Percentiles rank a stretch among this genome's conserved stretches.
These are phyloP conservation scores for Cladophialophora carrionii DNA, from an alignment of 2,329 filamentous ascomycete species.

Conservation along the genomic window DNA sequence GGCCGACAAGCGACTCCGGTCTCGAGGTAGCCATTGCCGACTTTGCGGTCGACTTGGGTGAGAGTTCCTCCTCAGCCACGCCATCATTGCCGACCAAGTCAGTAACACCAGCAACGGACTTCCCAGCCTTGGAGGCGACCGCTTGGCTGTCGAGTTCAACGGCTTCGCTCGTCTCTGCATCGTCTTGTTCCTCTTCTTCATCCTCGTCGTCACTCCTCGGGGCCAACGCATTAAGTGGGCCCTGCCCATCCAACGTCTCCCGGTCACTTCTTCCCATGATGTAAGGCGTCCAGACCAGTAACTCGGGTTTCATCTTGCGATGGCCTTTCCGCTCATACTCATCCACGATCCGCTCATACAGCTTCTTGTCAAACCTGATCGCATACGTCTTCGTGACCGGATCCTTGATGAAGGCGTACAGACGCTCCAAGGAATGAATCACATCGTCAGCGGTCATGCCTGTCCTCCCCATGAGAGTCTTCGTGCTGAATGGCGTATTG, in stretches of 20 bases:
- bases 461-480: constrained; percentile 64
- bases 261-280: constrained; percentile 88
- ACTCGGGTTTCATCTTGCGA: constrained; percentile 77
- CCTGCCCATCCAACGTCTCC: constrained; percentile 77
- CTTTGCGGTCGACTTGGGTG: constrained; percentile 23
- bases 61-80: constrained; percentile 23
- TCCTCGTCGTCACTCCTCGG: constrained; percentile 63
- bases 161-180: constrained; percentile 41
- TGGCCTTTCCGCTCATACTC: constrained; percentile 91
- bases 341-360: constrained; percentile 82
- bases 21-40: constrained; percentile 17
- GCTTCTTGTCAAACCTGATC: constrained; percentile 80
- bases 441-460: constrained; percentile 97
- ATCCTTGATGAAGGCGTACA: constrained; percentile 87
- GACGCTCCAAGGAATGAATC: constrained; percentile 85
- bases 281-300: constrained; percentile 92
- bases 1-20: constrained; percentile 14
- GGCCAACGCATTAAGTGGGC: constrained; percentile 80
- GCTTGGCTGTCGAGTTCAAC: constrained; percentile 33
- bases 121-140: constrained; percentile 20
- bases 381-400: constrained; percentile 87
- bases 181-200: constrained; percentile 57
- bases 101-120: constrained; percentile 41
- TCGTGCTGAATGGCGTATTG: constrained; percentile 61
- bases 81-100: constrained; percentile 2